Conservation (phyloP, 2,329 filamentous ascomycete species). For the Diaporthe citriasiana region DNA sequence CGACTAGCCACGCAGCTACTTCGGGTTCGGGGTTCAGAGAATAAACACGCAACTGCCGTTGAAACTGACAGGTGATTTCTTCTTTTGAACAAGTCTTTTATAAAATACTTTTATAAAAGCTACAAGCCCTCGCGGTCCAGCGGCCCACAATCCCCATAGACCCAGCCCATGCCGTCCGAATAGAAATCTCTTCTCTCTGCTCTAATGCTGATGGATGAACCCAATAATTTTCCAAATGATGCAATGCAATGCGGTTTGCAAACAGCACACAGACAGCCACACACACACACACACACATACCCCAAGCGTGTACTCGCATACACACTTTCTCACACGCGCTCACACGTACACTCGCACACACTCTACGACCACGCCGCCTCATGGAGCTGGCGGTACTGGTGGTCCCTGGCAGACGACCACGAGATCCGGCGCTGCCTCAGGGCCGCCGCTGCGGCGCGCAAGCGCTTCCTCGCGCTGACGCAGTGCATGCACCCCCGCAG, state of each 20-base stretch:
- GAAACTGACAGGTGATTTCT: background rate
- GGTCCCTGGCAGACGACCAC: constrained; percentile 23
- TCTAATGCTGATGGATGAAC: constrained; percentile 13
- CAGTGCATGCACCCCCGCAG: constrained; percentile 25
- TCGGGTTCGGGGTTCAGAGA: background rate
- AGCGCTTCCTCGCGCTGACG: background rate
- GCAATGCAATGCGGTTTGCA: constrained; percentile 7
- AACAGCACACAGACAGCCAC: background rate
- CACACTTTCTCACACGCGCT: background rate
- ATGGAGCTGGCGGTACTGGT: constrained; percentile 26
- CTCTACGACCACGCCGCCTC: constrained; percentile 16
- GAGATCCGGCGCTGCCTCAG: constrained; percentile 24
- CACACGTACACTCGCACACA: background rate
- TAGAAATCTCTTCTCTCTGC: background rate
- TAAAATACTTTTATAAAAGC: constrained; percentile 21
- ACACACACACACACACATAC: background rate
- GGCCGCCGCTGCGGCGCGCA: background rate
- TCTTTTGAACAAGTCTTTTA: background rate
- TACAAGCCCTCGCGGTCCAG: background rate
- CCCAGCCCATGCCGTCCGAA: constrained; percentile 6
- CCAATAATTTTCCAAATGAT: constrained; percentile 8
- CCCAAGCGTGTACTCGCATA: background rate
- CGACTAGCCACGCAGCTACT: background rate
- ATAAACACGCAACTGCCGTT: background rate
- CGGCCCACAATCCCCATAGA: background rate